phyloP scores from a whole-genome alignment of 768 basidiomycete species.

The Obba rivulosa region DNA sequence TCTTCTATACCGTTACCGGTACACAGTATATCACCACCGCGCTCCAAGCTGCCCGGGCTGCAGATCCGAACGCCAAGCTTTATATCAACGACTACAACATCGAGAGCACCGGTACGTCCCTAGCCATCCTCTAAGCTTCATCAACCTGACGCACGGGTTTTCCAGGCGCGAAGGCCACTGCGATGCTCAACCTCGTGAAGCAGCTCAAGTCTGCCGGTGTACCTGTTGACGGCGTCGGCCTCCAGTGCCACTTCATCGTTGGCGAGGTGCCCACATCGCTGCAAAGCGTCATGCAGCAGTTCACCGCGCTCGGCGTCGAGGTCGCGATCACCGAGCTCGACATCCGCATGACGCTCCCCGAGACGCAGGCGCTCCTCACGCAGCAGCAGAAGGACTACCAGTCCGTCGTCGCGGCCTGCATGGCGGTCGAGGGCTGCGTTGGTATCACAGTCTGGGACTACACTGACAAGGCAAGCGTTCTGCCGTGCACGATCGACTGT shows the following conservation, averaged over 20 bases:
- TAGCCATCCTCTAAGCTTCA: too few species aligned
- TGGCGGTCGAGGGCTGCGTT: conserved; percentile 30
- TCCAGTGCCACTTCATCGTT: conserved; percentile 57
- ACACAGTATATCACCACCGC: conserved; percentile 45
- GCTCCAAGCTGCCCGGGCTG: conserved; percentile 46
- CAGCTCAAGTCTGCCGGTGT: conserved; percentile 40
- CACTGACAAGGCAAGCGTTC: conserved; percentile 27
- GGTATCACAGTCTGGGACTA: conserved; percentile 39
- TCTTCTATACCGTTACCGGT: conserved; percentile 51
- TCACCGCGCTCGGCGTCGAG: conserved; percentile 58
- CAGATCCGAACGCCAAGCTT: conserved; percentile 52
- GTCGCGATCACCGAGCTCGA: conserved; percentile 69
- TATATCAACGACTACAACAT: conserved; percentile 43
- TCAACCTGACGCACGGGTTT: too few species aligned
- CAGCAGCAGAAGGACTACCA: conserved; percentile 58
- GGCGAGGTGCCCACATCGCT: conserved; percentile 46
- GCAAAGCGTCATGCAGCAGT: conserved; percentile 42
- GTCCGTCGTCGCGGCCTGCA: conserved; percentile 51
- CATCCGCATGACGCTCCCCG: conserved; percentile 53
- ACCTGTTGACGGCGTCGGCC: conserved; percentile 58
- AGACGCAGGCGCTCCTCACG: conserved; percentile 38
- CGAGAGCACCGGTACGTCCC: conserved; percentile 19
- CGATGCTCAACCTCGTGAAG: conserved; percentile 48
- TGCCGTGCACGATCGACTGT: neutral
- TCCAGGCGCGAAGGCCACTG: conserved; percentile 46